phyloP scores from a whole-genome alignment of 1,139 yeast species.

The Yamadazyma jaroonii region DNA sequence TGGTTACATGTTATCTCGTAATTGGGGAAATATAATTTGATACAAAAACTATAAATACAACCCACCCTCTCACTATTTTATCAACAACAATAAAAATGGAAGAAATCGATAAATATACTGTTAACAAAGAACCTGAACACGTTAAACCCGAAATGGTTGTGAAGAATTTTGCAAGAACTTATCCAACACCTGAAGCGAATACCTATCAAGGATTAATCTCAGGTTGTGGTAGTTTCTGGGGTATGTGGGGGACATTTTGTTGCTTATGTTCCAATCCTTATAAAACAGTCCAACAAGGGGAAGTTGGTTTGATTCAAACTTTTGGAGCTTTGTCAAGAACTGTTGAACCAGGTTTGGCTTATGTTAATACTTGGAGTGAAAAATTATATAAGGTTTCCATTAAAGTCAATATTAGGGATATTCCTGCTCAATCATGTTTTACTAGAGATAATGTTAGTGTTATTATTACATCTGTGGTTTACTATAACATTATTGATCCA shows the following conservation, averaged over 20 bases:
- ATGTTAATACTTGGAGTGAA: slow-evolving; percentile 66
- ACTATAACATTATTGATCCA: slow-evolving; percentile 67
- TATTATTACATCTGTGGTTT: slow-evolving; percentile 61
- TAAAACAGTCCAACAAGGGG: slow-evolving; percentile 62
- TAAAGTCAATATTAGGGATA: slow-evolving; percentile 60
- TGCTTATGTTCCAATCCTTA: slow-evolving; percentile 63
- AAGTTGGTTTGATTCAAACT: slow-evolving; percentile 65
- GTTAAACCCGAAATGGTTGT: slow-evolving; percentile 31
- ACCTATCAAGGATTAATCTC: slow-evolving; percentile 42
- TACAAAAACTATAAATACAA: no score
- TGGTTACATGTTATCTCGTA: no score
- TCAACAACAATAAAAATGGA: slow-evolving; percentile 7
- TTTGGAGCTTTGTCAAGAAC: slow-evolving; percentile 68
- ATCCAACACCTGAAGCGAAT: slow-evolving; percentile 35
- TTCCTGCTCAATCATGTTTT: slow-evolving; percentile 67
- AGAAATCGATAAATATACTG: slow-evolving; percentile 12
- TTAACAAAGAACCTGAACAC: slow-evolving; percentile 21
- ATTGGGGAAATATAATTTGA: no score
- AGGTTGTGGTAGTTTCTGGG: slow-evolving; percentile 46
- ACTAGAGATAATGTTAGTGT: slow-evolving; percentile 70
- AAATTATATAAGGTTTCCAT: slow-evolving; percentile 51
- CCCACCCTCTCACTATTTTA: no score
- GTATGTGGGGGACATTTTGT: slow-evolving; percentile 59
- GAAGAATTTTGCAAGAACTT: slow-evolving; percentile 34
- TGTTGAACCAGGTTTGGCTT: slow-evolving; percentile 68